These are phyloP conservation scores for Botrytis byssoidea DNA, from an alignment of 2,329 filamentous ascomycete genomes.

Conservation along the genomic window DNA sequence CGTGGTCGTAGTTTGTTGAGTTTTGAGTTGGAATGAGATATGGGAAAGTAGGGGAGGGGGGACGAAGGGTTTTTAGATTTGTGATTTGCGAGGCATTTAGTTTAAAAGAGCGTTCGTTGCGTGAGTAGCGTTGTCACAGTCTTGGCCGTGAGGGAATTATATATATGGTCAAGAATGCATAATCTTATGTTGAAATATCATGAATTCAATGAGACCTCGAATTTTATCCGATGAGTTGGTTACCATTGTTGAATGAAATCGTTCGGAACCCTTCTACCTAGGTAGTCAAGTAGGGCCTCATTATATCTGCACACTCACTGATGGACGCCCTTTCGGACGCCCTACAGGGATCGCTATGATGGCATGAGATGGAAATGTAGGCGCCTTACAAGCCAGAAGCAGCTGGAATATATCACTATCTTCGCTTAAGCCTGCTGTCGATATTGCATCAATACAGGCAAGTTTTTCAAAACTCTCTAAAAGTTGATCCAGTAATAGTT, in stretches of 20 bases:
- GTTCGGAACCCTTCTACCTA: background rate
- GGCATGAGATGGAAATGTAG: background rate
- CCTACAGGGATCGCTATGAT: background rate
- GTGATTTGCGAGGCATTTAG: background rate
- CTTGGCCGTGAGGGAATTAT: background rate
- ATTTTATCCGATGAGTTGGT: background rate
- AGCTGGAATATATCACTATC: background rate
- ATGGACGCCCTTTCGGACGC: background rate
- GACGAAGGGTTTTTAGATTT: background rate
- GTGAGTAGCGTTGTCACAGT: background rate
- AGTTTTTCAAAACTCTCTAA: background rate
- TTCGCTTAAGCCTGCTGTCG: background rate
- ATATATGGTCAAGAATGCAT: background rate
- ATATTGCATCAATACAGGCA: background rate
- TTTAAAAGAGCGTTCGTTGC: background rate
- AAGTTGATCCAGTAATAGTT: background rate
- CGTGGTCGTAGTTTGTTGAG: background rate
- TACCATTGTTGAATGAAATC: background rate
- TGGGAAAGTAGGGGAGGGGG: too few relatives aligned
- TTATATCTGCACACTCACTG: background rate
- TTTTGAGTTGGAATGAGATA: background rate
- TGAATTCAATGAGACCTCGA: background rate
- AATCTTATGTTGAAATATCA: background rate
- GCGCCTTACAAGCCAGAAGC: background rate
- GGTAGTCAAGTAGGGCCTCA: background rate